Evolutionary conservation across 306 rosid genomes (phyloP).

Genomic region (Trichosanthes cucumerina): DNA sequence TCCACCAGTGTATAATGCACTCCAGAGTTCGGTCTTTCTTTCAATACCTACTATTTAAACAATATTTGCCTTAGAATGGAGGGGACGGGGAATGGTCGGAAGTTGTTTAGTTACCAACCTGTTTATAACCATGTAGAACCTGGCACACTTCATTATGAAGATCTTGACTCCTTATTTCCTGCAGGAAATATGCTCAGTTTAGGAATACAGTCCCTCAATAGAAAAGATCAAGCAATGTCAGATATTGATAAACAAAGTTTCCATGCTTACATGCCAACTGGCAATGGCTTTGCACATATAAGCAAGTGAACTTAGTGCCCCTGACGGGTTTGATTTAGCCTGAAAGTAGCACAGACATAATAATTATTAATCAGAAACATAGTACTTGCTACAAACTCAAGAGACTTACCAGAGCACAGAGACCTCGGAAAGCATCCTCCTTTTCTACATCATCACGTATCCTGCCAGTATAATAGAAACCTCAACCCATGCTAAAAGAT

Average conservation of each 20-base stretch:
- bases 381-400: background rate
- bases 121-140: constrained; percentile 93
- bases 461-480: constrained; percentile 40
- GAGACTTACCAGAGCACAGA: constrained; percentile 80
- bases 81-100: background rate
- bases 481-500: constrained; percentile 5
- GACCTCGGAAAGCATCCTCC: constrained; percentile 97
- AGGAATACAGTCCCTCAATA: constrained; percentile 16
- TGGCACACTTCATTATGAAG: constrained; percentile 84
- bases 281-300: constrained; percentile 90
- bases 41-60: background rate
- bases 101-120: constrained; percentile 33
- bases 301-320: constrained; percentile 70
- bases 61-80: background rate
- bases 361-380: background rate
- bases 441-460: constrained; percentile 94
- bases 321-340: constrained; percentile 92
- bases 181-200: constrained; percentile 2
- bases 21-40: background rate
- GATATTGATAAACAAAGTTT: background rate
- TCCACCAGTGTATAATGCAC: background rate
- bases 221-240: background rate
- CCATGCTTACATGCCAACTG: constrained; percentile 91
- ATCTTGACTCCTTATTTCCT: constrained; percentile 96
- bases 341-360: constrained; percentile 27